phyloP scores from a whole-genome alignment of 495 filamentous ascomycete species.

The Apiosordaria backusii region DNA sequence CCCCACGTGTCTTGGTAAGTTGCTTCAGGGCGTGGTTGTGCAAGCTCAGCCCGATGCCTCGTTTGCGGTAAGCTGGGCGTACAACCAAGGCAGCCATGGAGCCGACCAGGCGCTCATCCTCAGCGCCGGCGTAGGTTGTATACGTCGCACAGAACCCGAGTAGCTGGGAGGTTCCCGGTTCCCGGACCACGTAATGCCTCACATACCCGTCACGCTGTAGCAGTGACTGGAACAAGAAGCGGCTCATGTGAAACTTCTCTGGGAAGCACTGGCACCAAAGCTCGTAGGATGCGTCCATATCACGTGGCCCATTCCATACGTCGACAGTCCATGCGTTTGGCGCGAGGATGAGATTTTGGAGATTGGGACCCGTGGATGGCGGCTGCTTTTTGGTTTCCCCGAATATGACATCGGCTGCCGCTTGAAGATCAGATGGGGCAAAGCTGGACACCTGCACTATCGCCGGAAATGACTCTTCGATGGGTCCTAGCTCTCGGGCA shows the following conservation, averaged over 20 bases:
- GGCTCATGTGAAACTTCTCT: constrained; percentile 42
- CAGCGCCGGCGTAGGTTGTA: constrained; percentile 51
- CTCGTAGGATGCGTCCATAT: constrained; percentile 40
- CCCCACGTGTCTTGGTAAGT: constrained; percentile 51
- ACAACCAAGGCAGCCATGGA: constrained; percentile 59
- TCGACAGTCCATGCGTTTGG: constrained; percentile 47
- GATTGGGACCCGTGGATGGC: constrained; percentile 15
- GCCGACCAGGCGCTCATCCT: constrained; percentile 52
- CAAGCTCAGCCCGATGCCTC: constrained; percentile 55
- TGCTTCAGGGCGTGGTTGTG: constrained; percentile 53
- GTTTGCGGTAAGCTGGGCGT: constrained; percentile 47
- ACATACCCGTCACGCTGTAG: constrained; percentile 59
- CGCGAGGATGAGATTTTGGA: constrained; percentile 39
- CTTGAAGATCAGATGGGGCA: constrained; percentile 48
- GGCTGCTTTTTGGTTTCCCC: constrained; percentile 26
- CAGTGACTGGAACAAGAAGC: constrained; percentile 46
- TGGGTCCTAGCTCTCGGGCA: constrained; percentile 32
- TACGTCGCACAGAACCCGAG: constrained; percentile 61
- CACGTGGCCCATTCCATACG: constrained; percentile 43
- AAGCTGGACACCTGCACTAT: constrained; percentile 48
- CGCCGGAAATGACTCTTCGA: constrained; percentile 44
- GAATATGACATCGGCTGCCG: constrained; percentile 54
- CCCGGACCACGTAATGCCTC: constrained; percentile 60
- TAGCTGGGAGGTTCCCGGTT: constrained; percentile 46
- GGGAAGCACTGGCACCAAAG: constrained; percentile 52